Conservation (phyloP, 768 basidiomycete genomes). For the Tricholoma sp. region DNA sequence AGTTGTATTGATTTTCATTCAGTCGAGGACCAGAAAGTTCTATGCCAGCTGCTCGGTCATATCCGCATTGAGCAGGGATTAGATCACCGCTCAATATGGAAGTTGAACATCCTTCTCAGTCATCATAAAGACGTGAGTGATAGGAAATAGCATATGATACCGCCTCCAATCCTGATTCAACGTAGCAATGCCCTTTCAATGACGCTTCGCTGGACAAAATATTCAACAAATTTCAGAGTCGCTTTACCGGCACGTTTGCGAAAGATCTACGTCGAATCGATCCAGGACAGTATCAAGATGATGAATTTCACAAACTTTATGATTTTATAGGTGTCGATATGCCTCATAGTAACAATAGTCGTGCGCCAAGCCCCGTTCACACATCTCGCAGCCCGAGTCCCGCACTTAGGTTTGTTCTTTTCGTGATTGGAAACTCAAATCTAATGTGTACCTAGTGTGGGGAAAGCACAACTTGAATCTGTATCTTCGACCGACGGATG, state of each 20-base stretch:
- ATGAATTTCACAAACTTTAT: conserved; percentile 39
- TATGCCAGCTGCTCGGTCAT: conserved; percentile 61
- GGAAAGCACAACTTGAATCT: conserved; percentile 6
- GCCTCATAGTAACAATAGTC: conserved; percentile 19
- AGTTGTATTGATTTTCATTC: background rate
- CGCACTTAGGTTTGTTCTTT: conserved; percentile 5
- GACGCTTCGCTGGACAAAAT: conserved; percentile 50
- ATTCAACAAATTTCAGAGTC: conserved; percentile 47
- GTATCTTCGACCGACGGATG: conserved; percentile 5
- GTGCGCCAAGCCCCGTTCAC: background rate
- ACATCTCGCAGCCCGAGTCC: conserved; percentile 9
- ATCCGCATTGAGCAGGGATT: conserved; percentile 43
- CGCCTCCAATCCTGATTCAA: conserved; percentile 1
- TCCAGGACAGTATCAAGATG: conserved; percentile 28
- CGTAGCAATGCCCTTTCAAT: conserved; percentile 55
- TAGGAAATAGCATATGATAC: background rate
- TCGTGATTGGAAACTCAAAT: conserved; percentile 9
- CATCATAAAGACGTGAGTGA: conserved; percentile 43
- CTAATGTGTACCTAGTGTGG: conserved; percentile 9
- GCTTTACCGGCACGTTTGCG: conserved; percentile 38
- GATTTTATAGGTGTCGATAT: conserved; percentile 37
- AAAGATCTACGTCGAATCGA: conserved; percentile 37
- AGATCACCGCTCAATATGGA: conserved; percentile 35
- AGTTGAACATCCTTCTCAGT: conserved; percentile 42
- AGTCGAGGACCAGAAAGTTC: conserved; percentile 60